Evolutionary conservation across 192 early-diverging fungal species (phyloP), one percentile per base, ranked within the genome.

Genomic region (Podila clonocystis): DNA sequence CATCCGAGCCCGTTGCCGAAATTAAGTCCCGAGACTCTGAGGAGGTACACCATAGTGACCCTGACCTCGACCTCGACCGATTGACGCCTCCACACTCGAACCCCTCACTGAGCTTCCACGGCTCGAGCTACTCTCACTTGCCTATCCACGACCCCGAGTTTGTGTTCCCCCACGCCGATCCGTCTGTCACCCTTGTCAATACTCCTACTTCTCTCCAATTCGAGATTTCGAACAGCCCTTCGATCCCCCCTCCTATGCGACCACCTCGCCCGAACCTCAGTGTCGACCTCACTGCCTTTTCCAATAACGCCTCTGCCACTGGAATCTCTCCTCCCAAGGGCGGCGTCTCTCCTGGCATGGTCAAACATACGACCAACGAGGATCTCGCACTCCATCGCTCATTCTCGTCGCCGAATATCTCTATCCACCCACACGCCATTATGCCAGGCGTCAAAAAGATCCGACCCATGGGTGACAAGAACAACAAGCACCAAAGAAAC

Each of bases 31-130:
- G 63, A 26, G 52, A 55, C n/a, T 55, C 52, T 7, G 24, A 26
- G 24, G 52, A 24, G 6, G 17, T 55, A 4, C 41, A 15, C 13
- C 41, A 19, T 7, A 45, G 30, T 6, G 41, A 50, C 19, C 36
- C 45, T 15, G 22, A 45, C 15, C 24, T 72, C 9, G 72, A 50
- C 30, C 58, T 67, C 45, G 48, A 67, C 3, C 34, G 48, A 13
- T 30, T 61, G 24, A 62, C 72, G 19, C 59, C 65, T 12, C 61
- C 72, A 36, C 41, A 61, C 17, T 67, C 72, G 7, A 62, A 74
- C n/a, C 65, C 65, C 6, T 62, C 72, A 3, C 50, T 67, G 22
- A 67, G 72, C 50, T 31, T 74, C 28, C 65, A 74, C 62, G 65
- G 65, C 17, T 73, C 72, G 4, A 73, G 64, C 24, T 73, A 66